Base-by-base conservation (phyloP, 495 filamentous ascomycete species). In the Hyphodiscus hymeniophilus region DNA sequence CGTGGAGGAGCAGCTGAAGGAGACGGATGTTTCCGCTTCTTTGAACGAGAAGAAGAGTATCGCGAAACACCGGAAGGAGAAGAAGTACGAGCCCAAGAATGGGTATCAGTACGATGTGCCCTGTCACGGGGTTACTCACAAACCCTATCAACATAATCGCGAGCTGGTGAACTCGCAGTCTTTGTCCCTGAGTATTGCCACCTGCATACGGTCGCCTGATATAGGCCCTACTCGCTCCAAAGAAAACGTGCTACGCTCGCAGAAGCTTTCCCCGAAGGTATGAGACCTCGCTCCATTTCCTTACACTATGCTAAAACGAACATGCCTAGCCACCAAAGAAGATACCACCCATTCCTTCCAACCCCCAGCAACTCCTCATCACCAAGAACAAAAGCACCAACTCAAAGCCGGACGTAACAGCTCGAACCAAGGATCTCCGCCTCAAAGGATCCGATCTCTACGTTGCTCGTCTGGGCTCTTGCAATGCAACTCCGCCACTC, bases 361-460 rank as follows among this genome's bases (percentile, higher is more conserved):
- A 42, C 21, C 33, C 33, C 15, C 52, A 57, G 17, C 49, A 56
- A 30, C 35, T 59, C 24, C 24, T 60, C 3, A 38, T 57, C 18
- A 55, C 57, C 34, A 59, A 51, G 36, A 54, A 48, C 22, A 51
- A 33, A 11, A 53, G 49, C 36, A 42, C 40, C 0, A 41, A 38
- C 32, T 42, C 30, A 31, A 56, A 59, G 39, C 39, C 58, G 12
- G 52, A 52, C 7, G 48, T 64, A 8, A 49, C 48, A 26, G 69
- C 69, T 8, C 62, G 73, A 0, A 73, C 57, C 42, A 72, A 71
- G 50, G 58, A 67, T 56, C 57, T 65, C 10, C 63, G 69, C 17
- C 63, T 76, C 0, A 62, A 68, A 15, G 72, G 73, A 16, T 69
- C 72, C 16, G 72, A 76, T 48, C 57, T 76, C 0, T 76, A 75